phyloP scores from a whole-genome alignment of 2,329 filamentous ascomycete species.

The Ilyonectria sp. region DNA sequence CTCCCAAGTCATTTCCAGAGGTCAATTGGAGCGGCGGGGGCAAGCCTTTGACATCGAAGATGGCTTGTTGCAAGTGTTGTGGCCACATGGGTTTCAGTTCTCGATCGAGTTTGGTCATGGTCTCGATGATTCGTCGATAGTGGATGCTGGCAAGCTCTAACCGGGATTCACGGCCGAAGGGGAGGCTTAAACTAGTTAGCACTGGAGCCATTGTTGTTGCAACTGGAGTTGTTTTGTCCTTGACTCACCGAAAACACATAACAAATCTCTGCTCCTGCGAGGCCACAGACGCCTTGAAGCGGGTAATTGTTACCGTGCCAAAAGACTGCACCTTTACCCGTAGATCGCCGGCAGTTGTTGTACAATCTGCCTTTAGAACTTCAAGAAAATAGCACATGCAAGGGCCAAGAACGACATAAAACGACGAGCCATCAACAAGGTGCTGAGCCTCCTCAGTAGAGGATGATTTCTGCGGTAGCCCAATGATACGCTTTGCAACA shows the following conservation, averaged over 20 bases:
- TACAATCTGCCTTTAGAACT: slow-evolving; percentile 62
- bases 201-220: background rate
- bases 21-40: slow-evolving; percentile 68
- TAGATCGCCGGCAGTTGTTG: slow-evolving; percentile 61
- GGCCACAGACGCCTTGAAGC: slow-evolving; percentile 65
- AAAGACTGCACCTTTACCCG: slow-evolving; percentile 65
- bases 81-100: slow-evolving; percentile 73
- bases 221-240: background rate
- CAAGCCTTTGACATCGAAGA: slow-evolving; percentile 68
- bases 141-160: slow-evolving; percentile 69
- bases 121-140: slow-evolving; percentile 68
- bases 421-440: slow-evolving; percentile 64
- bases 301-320: slow-evolving; percentile 67
- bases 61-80: slow-evolving; percentile 66
- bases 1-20: slow-evolving; percentile 69
- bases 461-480: slow-evolving; percentile 57
- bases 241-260: slow-evolving; percentile 66
- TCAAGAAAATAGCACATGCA: slow-evolving; percentile 68
- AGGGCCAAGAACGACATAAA: slow-evolving; percentile 68
- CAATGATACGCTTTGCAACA: slow-evolving; percentile 64
- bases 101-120: slow-evolving; percentile 68
- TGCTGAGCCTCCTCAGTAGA: slow-evolving; percentile 62
- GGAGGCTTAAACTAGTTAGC: slow-evolving; percentile 52
- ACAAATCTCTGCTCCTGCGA: slow-evolving; percentile 70
- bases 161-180: slow-evolving; percentile 60